Base-by-base conservation (phyloP, 2,329 filamentous ascomycete species). In the Coleophoma crateriformis region DNA sequence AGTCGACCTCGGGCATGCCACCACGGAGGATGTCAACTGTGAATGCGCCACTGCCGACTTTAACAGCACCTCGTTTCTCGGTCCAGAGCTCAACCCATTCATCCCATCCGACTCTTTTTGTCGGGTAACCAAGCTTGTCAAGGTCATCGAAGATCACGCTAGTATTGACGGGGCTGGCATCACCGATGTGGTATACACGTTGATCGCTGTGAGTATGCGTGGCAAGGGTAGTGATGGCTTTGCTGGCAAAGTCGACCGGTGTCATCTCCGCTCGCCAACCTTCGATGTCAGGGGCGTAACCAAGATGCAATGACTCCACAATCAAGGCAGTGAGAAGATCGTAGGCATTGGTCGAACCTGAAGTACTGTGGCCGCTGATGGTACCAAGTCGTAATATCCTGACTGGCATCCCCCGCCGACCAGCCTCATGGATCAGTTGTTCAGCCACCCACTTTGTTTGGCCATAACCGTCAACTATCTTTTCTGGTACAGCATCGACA, bases 231-330 rank as follows among this genome's bases (percentile, higher is more conserved):
- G 87, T 71, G 56, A 92, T 88, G 4, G 86, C 82, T 54, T 82
- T 82, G 68, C 83, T 87, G 51, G 90, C 86, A 60, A 88, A 90
- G 66, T 92, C 87, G 13, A 90, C 88, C 0, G 88, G 87, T 0
- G 88, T 90, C 87, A 91, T 91, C 68, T 92, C 88, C 1, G 86
- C 79, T 45, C 84, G 80, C 88, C 88, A 92, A 39, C 82, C 82
- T 45, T 85, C 76, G 4, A 90, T 82, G 47, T 87, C 76, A 0
- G 88, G 87, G 1, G 79, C 79, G 56, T 79, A 78, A 6, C 87
- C 87, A 3, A 91, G 74, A 47, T 86, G 82, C 35, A 91, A 75
- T 0, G 87, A 90, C 63, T 91, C 88, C 1, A 90, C 84, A 22
- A 91, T 76, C 49, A 92, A 65, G 0, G 88, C 87, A 47, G 85